A percentile compares a stretch with the other conserved stretches of the same genome.
Conservation (phyloP, 2,329 filamentous ascomycete species). For the Capronia coronata region DNA sequence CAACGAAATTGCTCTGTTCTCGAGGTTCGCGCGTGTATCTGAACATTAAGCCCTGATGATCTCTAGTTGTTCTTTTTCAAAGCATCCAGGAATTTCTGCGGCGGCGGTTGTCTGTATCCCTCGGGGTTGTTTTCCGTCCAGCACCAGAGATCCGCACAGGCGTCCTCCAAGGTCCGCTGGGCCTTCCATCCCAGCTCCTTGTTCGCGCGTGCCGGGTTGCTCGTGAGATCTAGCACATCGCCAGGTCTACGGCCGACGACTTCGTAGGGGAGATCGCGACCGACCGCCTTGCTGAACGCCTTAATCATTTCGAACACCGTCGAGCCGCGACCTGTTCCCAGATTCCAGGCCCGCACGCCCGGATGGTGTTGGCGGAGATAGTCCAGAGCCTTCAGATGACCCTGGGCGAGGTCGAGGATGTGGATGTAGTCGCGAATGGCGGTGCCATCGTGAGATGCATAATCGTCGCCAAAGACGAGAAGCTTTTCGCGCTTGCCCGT, state of each 20-base stretch:
- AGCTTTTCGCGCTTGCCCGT: slow-evolving; percentile 93
- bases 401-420: slow-evolving; percentile 79
- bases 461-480: slow-evolving; percentile 91
- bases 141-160: slow-evolving; percentile 88
- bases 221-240: slow-evolving; percentile 90
- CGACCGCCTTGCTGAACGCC: slow-evolving; percentile 82
- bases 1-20: too few relatives aligned
- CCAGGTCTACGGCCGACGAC: slow-evolving; percentile 75
- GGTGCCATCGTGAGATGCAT: slow-evolving; percentile 81
- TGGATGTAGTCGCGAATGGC: slow-evolving; percentile 98
- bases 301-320: slow-evolving; percentile 98
- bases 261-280: slow-evolving; percentile 77
- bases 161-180: slow-evolving; percentile 80
- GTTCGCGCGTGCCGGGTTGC: slow-evolving; percentile 81
- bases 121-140: slow-evolving; percentile 97
- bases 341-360: slow-evolving; percentile 90
- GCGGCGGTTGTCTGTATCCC: slow-evolving; percentile 89
- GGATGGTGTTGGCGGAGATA: slow-evolving; percentile 78
- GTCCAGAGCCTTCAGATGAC: slow-evolving; percentile 83
- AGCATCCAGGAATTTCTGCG: slow-evolving; percentile 66
- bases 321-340: slow-evolving; percentile 88
- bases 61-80: slow-evolving; percentile 41
- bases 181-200: slow-evolving; percentile 89
- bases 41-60: too few relatives aligned
- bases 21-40: too few relatives aligned